A percentile compares a stretch with the other conserved stretches of the same genome.
phyloP scores from a whole-genome alignment of 139 green algal species.

The Closterium sp. region DNA sequence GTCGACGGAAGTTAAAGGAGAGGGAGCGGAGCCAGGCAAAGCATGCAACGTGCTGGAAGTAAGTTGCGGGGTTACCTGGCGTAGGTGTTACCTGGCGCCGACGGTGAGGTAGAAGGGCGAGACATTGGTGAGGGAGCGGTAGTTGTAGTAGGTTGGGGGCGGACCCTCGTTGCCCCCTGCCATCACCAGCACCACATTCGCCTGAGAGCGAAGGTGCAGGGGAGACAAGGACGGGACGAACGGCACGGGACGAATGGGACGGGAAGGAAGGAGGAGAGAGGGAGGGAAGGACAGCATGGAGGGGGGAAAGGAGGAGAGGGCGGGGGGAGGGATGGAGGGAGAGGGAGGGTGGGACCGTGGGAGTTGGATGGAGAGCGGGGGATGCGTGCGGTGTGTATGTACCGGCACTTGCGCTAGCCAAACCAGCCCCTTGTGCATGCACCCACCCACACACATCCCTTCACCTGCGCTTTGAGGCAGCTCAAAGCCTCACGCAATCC shows the following conservation, averaged over 20 bases:
- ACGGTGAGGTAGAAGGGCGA: neutral
- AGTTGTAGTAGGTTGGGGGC: neutral
- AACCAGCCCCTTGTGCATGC: no score
- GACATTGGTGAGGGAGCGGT: neutral
- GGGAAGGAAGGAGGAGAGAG: neutral
- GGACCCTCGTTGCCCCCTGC: neutral
- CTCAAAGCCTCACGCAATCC: no score
- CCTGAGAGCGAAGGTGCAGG: neutral
- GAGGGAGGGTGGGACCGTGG: neutral
- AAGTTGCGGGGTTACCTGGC: no score
- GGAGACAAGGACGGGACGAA: no score
- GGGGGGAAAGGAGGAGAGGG: neutral
- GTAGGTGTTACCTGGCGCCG: neutral
- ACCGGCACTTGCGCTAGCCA: no score
- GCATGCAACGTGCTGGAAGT: no score
- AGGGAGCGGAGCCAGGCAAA: neutral
- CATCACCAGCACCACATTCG: neutral
- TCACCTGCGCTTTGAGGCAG: no score
- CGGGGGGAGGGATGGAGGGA: neutral
- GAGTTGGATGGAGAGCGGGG: neutral
- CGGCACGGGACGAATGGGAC: no score
- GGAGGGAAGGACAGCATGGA: neutral
- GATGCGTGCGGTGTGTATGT: neutral
- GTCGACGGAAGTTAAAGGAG: no score
- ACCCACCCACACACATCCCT: no score